Conservation (phyloP, 2,329 filamentous ascomycete genomes). For the Pyricularia pennisetigena region DNA sequence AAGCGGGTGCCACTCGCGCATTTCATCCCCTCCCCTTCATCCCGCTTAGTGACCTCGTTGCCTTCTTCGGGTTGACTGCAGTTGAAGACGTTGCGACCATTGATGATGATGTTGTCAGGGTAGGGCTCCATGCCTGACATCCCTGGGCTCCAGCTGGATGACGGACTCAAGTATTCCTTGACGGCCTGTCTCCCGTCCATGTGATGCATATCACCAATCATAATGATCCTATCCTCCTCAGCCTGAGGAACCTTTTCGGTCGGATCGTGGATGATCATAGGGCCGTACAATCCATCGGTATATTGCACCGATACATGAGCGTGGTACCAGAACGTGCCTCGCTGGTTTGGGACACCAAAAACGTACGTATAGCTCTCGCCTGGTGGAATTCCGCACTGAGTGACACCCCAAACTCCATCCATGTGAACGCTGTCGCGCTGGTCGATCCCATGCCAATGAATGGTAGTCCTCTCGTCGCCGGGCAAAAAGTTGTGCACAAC, state of each 20-base stretch:
- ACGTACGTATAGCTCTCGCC: slow-evolving; percentile 47
- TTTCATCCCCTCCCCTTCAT: slow-evolving; percentile 11
- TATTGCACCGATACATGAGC: slow-evolving; percentile 50
- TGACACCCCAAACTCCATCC: slow-evolving; percentile 54
- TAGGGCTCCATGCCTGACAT: slow-evolving; percentile 11
- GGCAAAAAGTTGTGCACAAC: slow-evolving; percentile 26
- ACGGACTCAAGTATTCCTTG: slow-evolving; percentile 25
- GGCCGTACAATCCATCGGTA: slow-evolving; percentile 54
- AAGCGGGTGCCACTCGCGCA: slow-evolving; percentile 23
- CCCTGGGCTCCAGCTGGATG: slow-evolving; percentile 31
- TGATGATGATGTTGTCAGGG: slow-evolving; percentile 9
- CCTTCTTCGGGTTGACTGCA: slow-evolving; percentile 5
- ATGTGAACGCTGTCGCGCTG: slow-evolving; percentile 66
- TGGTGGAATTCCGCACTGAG: slow-evolving; percentile 50
- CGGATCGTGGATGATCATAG: slow-evolving; percentile 54
- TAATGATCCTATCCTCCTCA: slow-evolving; percentile 49
- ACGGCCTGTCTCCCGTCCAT: slow-evolving; percentile 27
- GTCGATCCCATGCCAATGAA: slow-evolving; percentile 66
- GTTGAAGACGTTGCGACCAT: slow-evolving; percentile 7
- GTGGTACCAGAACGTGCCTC: slow-evolving; percentile 43
- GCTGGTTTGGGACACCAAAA: slow-evolving; percentile 15
- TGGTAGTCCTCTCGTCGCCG: slow-evolving; percentile 28
- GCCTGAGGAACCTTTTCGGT: slow-evolving; percentile 38
- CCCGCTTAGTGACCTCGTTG: not conserved
- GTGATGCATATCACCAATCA: slow-evolving; percentile 65